Percentiles rank a stretch among this genome's conserved stretches.
These are phyloP conservation scores for Phoma herbarum DNA, from an alignment of 2,329 filamentous ascomycete species.

Conservation along the genomic window DNA sequence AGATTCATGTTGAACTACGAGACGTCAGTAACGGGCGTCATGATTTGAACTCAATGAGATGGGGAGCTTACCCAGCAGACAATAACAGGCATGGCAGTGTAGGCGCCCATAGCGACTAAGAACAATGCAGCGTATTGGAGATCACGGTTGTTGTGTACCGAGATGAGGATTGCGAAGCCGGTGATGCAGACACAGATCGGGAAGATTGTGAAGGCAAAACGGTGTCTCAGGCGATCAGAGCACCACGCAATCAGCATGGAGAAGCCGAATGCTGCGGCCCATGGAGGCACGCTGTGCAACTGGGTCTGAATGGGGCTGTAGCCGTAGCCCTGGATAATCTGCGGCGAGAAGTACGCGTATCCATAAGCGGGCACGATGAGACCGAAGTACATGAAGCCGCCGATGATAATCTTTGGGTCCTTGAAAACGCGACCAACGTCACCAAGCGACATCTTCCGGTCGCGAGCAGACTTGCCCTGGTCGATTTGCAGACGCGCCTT, in stretches of 20 bases:
- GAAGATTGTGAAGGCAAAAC: slow-evolving; percentile 75
- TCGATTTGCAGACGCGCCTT: slow-evolving; percentile 57
- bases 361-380: slow-evolving; percentile 53
- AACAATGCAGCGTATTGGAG: slow-evolving; percentile 84
- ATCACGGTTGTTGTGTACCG: slow-evolving; percentile 71
- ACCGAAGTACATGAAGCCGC: slow-evolving; percentile 63
- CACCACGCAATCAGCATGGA: slow-evolving; percentile 76
- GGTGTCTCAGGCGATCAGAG: slow-evolving; percentile 77
- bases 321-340: slow-evolving; percentile 60
- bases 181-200: slow-evolving; percentile 74
- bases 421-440: slow-evolving; percentile 59
- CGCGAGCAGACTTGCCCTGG: slow-evolving; percentile 57
- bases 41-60: background rate
- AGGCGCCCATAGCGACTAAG: slow-evolving; percentile 79
- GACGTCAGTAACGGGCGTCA: background rate
- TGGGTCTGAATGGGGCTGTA: slow-evolving; percentile 64
- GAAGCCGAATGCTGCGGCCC: slow-evolving; percentile 79
- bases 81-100: slow-evolving; percentile 88
- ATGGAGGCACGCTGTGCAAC: slow-evolving; percentile 65
- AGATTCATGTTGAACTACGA: slow-evolving; percentile 61
- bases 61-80: slow-evolving; percentile 56
- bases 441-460: slow-evolving; percentile 53
- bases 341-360: slow-evolving; percentile 59
- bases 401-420: slow-evolving; percentile 59
- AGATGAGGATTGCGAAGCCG: slow-evolving; percentile 79